phyloP scores from a whole-genome alignment of 1,139 yeast genomes.

The Kodamaea arcana region DNA sequence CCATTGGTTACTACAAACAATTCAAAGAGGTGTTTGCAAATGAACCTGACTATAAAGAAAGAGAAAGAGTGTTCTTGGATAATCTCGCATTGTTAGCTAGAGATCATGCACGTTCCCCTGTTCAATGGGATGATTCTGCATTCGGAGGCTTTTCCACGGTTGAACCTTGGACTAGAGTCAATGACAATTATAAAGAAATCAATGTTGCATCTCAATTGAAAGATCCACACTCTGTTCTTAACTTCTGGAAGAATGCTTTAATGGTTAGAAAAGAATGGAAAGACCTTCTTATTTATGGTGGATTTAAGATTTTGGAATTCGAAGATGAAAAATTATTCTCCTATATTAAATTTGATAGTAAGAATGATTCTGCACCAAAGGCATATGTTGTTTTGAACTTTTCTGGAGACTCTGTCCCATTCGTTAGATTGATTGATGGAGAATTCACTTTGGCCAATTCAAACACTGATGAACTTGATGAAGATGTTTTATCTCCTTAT shows the following conservation, averaged over 20 bases:
- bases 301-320: constrained; percentile 36
- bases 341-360: constrained; percentile 27
- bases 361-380: constrained; percentile 13
- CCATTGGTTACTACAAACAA: constrained; percentile 39
- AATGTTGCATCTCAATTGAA: constrained; percentile 45
- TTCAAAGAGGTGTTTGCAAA: constrained; percentile 29
- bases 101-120: constrained; percentile 57
- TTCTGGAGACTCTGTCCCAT: constrained; percentile 26
- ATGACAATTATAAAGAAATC: constrained; percentile 46
- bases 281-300: constrained; percentile 46
- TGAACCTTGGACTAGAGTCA: constrained; percentile 54
- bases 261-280: constrained; percentile 41
- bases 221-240: constrained; percentile 46
- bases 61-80: constrained; percentile 28
- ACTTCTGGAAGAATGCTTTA: constrained; percentile 44
- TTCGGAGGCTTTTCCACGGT: constrained; percentile 50
- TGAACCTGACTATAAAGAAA: constrained; percentile 23
- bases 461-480: constrained; percentile 22
- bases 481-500: constrained; percentile 27
- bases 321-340: constrained; percentile 38
- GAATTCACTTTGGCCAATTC: constrained; percentile 26
- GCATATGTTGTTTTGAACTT: constrained; percentile 47
- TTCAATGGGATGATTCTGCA: constrained; percentile 49
- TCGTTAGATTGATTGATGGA: constrained; percentile 28
- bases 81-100: constrained; percentile 38